A percentile compares a stretch with the other conserved stretches of the same genome.
phyloP scores from a whole-genome alignment of 1,284 basidiomycete species.

The Trichosporon faecale region DNA sequence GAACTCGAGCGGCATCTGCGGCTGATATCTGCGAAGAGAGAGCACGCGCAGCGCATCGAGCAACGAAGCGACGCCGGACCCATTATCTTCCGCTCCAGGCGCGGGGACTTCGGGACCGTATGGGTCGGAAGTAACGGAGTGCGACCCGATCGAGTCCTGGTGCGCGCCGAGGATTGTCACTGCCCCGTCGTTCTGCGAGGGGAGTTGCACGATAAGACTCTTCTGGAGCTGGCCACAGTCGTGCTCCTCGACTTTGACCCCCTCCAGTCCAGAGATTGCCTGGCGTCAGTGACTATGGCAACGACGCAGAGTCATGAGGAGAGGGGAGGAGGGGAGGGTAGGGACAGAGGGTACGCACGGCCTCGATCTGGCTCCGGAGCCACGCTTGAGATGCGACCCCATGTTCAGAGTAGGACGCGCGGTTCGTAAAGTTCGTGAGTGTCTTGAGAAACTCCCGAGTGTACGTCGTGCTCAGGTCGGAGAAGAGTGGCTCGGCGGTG shows the following conservation, averaged over 20 bases:
- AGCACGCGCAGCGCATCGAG: constrained; percentile 82
- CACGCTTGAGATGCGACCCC: neutral
- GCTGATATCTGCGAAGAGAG: constrained; percentile 65
- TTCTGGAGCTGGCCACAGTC: neutral
- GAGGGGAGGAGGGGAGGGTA: no score
- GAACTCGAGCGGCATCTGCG: constrained; percentile 78
- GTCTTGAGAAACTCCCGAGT: neutral
- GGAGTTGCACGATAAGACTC: neutral
- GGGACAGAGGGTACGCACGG: neutral
- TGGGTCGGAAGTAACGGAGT: no score
- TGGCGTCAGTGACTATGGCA: neutral
- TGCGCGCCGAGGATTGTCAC: neutral
- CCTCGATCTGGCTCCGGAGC: neutral
- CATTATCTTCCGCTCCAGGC: constrained; percentile 67
- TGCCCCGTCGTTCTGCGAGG: no score
- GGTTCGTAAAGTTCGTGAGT: neutral
- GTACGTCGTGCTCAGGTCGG: neutral
- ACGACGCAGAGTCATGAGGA: no score
- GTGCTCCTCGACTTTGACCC: neutral
- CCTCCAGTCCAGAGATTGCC: neutral
- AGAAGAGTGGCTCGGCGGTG: neutral
- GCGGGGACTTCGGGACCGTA: neutral
- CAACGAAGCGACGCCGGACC: constrained; percentile 84
- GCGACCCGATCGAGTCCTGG: no score
- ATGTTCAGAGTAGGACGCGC: neutral